Evolutionary conservation across 495 filamentous ascomycete species (phyloP).

Genomic region (Aspergillus diversus): DNA sequence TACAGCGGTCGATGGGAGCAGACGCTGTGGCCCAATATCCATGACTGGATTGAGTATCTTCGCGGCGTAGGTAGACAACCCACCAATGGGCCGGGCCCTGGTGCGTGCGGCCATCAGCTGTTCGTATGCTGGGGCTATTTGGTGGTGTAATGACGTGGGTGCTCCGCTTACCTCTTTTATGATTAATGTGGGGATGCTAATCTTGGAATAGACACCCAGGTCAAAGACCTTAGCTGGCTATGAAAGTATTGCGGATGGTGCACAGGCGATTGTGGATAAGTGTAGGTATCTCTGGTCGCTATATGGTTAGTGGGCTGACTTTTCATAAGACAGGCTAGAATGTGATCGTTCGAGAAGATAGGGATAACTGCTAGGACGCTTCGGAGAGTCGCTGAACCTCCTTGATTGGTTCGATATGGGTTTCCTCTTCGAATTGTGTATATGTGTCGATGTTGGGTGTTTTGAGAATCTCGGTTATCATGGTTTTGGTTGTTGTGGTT

Average conservation of each 20-base stretch:
- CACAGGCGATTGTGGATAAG: background rate
- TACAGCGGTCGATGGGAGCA: background rate
- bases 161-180: background rate
- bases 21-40: background rate
- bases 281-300: background rate
- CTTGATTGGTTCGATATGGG: no score
- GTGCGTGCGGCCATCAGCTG: constrained; percentile 10
- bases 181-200: background rate
- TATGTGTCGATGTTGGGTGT: no score
- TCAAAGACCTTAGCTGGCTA: background rate
- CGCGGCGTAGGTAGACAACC: background rate
- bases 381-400: no score
- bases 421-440: no score
- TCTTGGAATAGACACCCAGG: background rate
- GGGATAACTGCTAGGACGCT: constrained; percentile 1
- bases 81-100: background rate
- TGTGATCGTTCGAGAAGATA: background rate
- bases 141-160: constrained; percentile 19
- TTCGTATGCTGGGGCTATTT: background rate
- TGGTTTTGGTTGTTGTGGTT: no score
- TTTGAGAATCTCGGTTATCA: no score
- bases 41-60: background rate
- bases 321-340: constrained; percentile 1
- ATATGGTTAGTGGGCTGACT: background rate
- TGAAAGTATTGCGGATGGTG: constrained; percentile 1